Base-by-base conservation (phyloP, 306 rosid species). In the Quercus agrifolia region DNA sequence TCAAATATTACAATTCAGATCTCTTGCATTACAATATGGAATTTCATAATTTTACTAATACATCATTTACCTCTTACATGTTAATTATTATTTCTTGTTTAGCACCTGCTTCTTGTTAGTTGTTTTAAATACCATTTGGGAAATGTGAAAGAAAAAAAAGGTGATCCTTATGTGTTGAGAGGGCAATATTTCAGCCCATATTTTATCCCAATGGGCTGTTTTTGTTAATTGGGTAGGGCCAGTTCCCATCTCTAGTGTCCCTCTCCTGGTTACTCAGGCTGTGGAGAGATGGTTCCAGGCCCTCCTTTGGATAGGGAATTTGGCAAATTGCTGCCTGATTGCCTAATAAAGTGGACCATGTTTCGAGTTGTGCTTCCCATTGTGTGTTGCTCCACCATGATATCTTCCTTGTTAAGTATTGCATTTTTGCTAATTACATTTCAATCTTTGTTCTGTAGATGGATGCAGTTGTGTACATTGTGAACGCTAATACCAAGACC, bases 381-480 rank as follows among this genome's bases (percentile, higher is more conserved):
- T 67, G 0, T 58, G 2, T 71, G 64, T 52, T 61, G 23, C 17
- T 78, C 66, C 6, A 9, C 46, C 56, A 31, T 55, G 51, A 12
- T 73, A 49, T 49, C 54, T 49, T 49, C 17, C 54, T 49, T 49
- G 5, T 49, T 27, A 51, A 44, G 52, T 44, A 72, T 31, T 52
- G 55, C 56, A 6, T 27, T 70, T 76, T 63, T 66, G 21, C 25
- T 63, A 9, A 56, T 27, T 18, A 61, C 33, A 41, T 71, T 12
- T 20, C 56, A 49, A 10, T 52, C 49, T 41, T 72, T 78, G 55
- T 83, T 69, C 54, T 79, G 58, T 82, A 93, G 98, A 94, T 90
- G 82, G 97, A 90, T 88, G 97, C 98, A 1, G 97, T 94, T 35
- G 89, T 90, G 72, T 91, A 92, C 85, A 82, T 92, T 74, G 97